These are phyloP conservation scores for Fusarium globosum DNA, from an alignment of 2,329 filamentous ascomycete genomes.

Conservation along the genomic window DNA sequence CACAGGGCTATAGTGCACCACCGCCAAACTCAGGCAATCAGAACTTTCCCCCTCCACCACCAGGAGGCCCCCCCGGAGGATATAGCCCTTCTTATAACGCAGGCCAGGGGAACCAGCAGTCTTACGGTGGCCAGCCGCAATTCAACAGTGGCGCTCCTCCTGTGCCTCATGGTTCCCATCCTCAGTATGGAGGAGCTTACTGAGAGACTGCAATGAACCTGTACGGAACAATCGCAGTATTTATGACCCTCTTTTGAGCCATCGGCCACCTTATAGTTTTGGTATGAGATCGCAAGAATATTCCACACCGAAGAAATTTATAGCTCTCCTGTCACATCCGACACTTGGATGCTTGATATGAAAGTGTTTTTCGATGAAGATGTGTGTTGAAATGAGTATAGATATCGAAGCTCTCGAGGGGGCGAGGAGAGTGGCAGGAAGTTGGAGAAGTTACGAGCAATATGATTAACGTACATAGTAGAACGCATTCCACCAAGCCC, in stretches of 20 bases:
- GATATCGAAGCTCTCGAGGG: conserved; percentile 22
- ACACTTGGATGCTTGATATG: conserved; percentile 21
- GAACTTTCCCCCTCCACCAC: conserved; percentile 43
- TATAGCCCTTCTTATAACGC: conserved; percentile 47
- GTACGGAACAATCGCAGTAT: conserved; percentile 7
- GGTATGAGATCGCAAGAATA: conserved; percentile 29
- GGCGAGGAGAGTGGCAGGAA: conserved; percentile 33
- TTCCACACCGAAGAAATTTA: conserved; percentile 16
- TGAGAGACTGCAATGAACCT: conserved; percentile 19
- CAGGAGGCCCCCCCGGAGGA: conserved; percentile 35
- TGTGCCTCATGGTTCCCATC: conserved; percentile 50
- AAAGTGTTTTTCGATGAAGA: conserved; percentile 15
- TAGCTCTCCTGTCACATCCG: conserved; percentile 24
- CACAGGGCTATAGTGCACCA: conserved; percentile 37
- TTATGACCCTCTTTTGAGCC: conserved; percentile 2
- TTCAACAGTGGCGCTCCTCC: conserved; percentile 44
- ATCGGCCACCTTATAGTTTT: conserved; percentile 4
- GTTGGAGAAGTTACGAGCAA: conserved; percentile 33
- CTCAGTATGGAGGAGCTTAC: conserved; percentile 43
- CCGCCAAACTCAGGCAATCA: conserved; percentile 29
- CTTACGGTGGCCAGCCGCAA: conserved; percentile 46
- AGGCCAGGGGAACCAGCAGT: conserved; percentile 44
- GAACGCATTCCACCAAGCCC: conserved; percentile 40
- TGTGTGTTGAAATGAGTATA: conserved; percentile 27
- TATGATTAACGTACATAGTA: conserved; percentile 47